Conservation (phyloP, 1,284 basidiomycete species). For the Sphaerobolus stellatus region DNA sequence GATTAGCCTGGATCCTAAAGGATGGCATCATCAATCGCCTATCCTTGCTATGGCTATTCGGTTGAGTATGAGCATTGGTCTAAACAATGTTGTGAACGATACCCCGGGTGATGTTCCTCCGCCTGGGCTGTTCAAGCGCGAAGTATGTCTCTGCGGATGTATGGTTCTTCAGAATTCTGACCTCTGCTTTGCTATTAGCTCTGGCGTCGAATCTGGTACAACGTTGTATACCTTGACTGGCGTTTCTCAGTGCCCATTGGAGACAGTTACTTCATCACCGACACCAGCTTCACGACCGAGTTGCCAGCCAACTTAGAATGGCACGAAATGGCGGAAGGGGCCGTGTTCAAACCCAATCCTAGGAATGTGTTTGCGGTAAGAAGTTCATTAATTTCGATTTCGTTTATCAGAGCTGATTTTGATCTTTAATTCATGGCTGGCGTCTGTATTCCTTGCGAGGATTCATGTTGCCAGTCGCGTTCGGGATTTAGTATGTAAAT, state of each 20-base stretch:
- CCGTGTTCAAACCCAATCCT: slow-evolving; percentile 10
- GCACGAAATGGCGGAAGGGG: slow-evolving; percentile 15
- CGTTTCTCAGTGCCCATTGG: slow-evolving; percentile 14
- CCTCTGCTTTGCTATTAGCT: slow-evolving; percentile 6
- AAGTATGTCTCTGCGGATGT: slow-evolving; percentile 1
- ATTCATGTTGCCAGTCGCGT: slow-evolving; percentile 11
- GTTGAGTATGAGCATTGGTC: slow-evolving; percentile 14
- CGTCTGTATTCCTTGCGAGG: slow-evolving; percentile 11
- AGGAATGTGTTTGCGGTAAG: slow-evolving; percentile 6
- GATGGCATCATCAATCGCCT: slow-evolving; percentile 9
- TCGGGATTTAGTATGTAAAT: slow-evolving; percentile 14
- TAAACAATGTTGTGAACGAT: slow-evolving; percentile 13
- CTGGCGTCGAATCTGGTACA: slow-evolving; percentile 16
- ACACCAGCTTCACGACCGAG: not conserved
- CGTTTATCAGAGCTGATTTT: not conserved
- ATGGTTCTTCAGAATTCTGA: too few relatives aligned
- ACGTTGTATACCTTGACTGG: slow-evolving; percentile 19
- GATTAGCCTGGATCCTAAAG: slow-evolving; percentile 12
- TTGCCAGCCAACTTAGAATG: slow-evolving; percentile 12
- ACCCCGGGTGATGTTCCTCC: slow-evolving; percentile 4
- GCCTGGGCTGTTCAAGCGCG: slow-evolving; percentile 12
- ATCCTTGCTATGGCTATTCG: slow-evolving; percentile 16
- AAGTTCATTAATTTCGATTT: not conserved
- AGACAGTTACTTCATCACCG: slow-evolving; percentile 15
- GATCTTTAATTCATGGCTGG: not conserved